phyloP scores from a whole-genome alignment of 805 yeast genomes.

The Candida wancherniae region DNA sequence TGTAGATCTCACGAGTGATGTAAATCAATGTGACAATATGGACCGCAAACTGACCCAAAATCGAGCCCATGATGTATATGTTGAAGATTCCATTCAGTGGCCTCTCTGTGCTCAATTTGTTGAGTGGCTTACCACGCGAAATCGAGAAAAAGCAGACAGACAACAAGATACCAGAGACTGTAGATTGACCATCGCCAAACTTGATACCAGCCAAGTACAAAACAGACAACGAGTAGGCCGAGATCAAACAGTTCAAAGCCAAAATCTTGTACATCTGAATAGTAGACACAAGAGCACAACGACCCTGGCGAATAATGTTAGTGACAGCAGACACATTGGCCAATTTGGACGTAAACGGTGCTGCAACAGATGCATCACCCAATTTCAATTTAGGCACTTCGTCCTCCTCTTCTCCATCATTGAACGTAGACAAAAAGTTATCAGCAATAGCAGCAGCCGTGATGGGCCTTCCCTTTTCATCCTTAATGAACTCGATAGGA shows the following conservation, averaged over 20 bases:
- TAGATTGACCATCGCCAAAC: slow-evolving; percentile 97
- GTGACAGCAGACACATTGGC: slow-evolving; percentile 90
- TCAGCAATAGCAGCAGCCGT: slow-evolving; percentile 45
- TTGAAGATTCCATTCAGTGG: slow-evolving; percentile 98
- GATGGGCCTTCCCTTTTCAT: slow-evolving; percentile 14
- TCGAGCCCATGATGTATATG: slow-evolving; percentile 94
- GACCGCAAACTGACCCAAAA: slow-evolving; percentile 91
- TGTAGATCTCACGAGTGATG: slow-evolving; percentile 77
- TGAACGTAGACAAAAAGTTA: slow-evolving; percentile 51
- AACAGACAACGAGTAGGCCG: slow-evolving; percentile 93
- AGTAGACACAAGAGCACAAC: slow-evolving; percentile 95
- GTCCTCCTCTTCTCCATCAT: slow-evolving; percentile 55
- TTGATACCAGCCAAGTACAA: slow-evolving; percentile 95
- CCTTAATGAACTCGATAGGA: slow-evolving; percentile 17
- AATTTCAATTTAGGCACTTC: slow-evolving; percentile 92
- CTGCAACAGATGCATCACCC: slow-evolving; percentile 99
- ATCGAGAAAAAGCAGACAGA: slow-evolving; percentile 93
- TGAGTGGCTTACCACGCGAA: slow-evolving; percentile 87
- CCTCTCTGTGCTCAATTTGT: slow-evolving; percentile 85
- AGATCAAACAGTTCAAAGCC: slow-evolving; percentile 93
- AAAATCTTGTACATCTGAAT: slow-evolving; percentile 98
- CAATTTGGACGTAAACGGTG: slow-evolving; percentile 94
- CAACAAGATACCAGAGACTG: slow-evolving; percentile 87
- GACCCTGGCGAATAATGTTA: slow-evolving; percentile 93
- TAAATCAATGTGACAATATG: slow-evolving; percentile 81